phyloP scores from a whole-genome alignment of 768 basidiomycete genomes.

The Pseudohyphozyma bogoriensis region DNA sequence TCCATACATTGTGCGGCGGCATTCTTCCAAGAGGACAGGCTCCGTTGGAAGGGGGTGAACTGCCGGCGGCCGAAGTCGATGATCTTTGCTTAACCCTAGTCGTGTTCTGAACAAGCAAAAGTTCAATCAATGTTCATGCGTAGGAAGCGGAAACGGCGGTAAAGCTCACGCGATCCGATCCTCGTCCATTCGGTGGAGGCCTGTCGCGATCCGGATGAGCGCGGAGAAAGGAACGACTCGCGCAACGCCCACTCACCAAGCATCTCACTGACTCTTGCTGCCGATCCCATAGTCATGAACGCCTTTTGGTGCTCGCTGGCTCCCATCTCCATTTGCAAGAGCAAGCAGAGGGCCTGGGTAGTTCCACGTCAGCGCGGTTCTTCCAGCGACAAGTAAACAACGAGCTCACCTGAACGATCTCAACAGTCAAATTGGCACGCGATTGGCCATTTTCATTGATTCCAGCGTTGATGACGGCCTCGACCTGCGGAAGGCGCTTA shows the following conservation, averaged over 20 bases:
- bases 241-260: too few species aligned
- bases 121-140: too few species aligned
- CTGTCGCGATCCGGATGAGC: slow-evolving; percentile 24
- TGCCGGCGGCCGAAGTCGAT: slow-evolving; percentile 22
- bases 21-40: slow-evolving; percentile 25
- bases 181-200: slow-evolving; percentile 29
- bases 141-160: too few species aligned
- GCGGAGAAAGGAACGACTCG: too few species aligned
- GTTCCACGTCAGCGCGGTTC: not conserved
- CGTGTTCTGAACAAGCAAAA: too few species aligned
- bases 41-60: slow-evolving; percentile 22
- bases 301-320: slow-evolving; percentile 26
- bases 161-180: slow-evolving; percentile 15
- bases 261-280: too few species aligned
- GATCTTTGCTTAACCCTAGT: slow-evolving; percentile 1
- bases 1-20: slow-evolving; percentile 24
- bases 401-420: slow-evolving; percentile 18
- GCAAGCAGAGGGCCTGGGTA: slow-evolving; percentile 14
- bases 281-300: slow-evolving; percentile 21
- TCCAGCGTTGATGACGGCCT: slow-evolving; percentile 13
- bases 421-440: slow-evolving; percentile 18
- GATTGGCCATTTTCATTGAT: not conserved
- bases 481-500: too few species aligned
- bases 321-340: slow-evolving; percentile 23
- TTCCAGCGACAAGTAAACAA: not conserved